These are phyloP conservation scores for Papiliotrema terrestris DNA, from an alignment of 1,284 basidiomycete species.

Conservation along the genomic window DNA sequence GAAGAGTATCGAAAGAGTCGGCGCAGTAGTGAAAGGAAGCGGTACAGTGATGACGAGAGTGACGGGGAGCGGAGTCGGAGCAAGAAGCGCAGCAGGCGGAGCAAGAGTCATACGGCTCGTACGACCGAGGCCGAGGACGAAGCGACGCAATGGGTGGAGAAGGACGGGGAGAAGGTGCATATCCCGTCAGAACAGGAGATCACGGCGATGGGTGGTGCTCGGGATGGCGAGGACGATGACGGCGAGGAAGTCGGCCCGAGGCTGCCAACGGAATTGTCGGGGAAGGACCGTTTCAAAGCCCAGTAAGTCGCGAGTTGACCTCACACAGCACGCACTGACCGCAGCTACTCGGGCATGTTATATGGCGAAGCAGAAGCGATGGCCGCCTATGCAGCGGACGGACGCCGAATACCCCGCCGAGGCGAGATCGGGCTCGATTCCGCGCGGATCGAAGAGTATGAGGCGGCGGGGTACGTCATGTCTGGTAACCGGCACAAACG, in stretches of 20 bases:
- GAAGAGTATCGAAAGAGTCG: slow-evolving; percentile 46
- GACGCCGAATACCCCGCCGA: slow-evolving; percentile 90
- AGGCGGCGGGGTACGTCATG: slow-evolving; percentile 96
- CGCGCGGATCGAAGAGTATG: slow-evolving; percentile 79
- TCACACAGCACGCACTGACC: slow-evolving; percentile 5
- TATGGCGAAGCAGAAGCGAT: slow-evolving; percentile 95
- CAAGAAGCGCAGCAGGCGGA: neutral
- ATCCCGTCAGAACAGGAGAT: neutral
- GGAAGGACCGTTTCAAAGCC: slow-evolving; percentile 57
- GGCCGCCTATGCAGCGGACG: slow-evolving; percentile 89
- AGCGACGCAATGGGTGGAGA: slow-evolving; percentile 46
- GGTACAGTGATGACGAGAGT: slow-evolving; percentile 28
- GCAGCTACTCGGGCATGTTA: slow-evolving; percentile 70
- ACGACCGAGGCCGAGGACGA: slow-evolving; percentile 33
- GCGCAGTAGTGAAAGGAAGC: slow-evolving; percentile 53
- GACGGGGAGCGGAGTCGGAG: slow-evolving; percentile 13
- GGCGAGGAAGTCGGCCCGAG: slow-evolving; percentile 65
- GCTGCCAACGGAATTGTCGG: slow-evolving; percentile 47
- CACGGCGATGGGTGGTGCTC: slow-evolving; percentile 1
- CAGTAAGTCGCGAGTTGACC: slow-evolving; percentile 46
- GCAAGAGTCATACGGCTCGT: neutral
- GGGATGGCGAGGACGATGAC: slow-evolving; percentile 52
- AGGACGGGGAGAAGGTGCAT: slow-evolving; percentile 12
- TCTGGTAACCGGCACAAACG: slow-evolving; percentile 85
- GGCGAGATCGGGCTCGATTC: slow-evolving; percentile 94